Conservation (phyloP, 169 alveolate genomes). For the Plasmodium malariae region DNA sequence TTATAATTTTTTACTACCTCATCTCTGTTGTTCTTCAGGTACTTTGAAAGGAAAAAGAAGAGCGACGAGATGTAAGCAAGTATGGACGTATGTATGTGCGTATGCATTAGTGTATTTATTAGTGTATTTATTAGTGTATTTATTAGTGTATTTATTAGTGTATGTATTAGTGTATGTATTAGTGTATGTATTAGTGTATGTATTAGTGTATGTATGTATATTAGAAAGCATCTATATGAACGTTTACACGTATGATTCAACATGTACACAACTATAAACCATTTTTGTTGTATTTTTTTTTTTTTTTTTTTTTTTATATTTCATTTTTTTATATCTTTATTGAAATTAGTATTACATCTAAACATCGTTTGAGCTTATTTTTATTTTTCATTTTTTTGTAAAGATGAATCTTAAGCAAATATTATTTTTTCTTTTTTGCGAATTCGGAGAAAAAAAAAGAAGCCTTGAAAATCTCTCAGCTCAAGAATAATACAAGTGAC, state of each 20-base stretch:
- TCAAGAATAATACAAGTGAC: too few relatives aligned
- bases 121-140: too few relatives aligned
- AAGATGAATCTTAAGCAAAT: too few relatives aligned
- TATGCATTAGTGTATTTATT: background rate
- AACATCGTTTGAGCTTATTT: conserved; percentile 66
- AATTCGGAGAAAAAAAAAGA: background rate
- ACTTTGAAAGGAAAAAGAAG: conserved; percentile 16
- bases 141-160: too few relatives aligned
- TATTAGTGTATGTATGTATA: background rate
- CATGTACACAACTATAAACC: background rate
- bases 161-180: too few relatives aligned
- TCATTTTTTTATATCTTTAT: background rate
- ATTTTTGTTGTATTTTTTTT: background rate
- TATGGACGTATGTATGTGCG: background rate
- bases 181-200: background rate
- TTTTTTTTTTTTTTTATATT: conserved; percentile 6
- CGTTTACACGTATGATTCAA: background rate
- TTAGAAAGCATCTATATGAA: background rate
- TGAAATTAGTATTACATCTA: conserved; percentile 44
- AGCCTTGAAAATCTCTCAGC: too few relatives aligned
- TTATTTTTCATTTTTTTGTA: conserved; percentile 71
- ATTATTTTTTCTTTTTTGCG: too few relatives aligned
- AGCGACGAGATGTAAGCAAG: too few relatives aligned
- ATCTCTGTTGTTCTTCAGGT: conserved; percentile 44
- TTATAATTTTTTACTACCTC: conserved; percentile 20